phyloP scores from a whole-genome alignment of 1,139 yeast genomes.

The Debaryomyces singareniensis region DNA sequence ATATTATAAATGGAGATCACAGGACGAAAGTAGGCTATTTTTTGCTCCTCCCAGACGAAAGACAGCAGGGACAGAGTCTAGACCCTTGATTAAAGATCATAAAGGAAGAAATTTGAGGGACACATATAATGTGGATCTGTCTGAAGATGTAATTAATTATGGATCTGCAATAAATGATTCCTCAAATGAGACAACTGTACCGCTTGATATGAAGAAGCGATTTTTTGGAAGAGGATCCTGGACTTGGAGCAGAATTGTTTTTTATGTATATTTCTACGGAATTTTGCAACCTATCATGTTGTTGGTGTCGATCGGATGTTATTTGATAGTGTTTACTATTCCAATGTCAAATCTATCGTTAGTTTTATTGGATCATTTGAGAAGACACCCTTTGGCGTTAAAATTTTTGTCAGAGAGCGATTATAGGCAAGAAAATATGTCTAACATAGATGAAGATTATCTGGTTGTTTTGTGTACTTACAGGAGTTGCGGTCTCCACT shows the following conservation, averaged over 20 bases:
- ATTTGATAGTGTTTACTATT: constrained; percentile 83
- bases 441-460: constrained; percentile 25
- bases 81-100: constrained; percentile 39
- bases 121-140: constrained; percentile 27
- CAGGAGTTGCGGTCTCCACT: constrained; percentile 85
- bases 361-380: constrained; percentile 62
- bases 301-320: constrained; percentile 54
- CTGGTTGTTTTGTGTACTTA: constrained; percentile 71
- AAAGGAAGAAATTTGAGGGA: constrained; percentile 38
- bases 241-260: constrained; percentile 77
- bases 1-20: constrained; percentile 83
- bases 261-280: constrained; percentile 67
- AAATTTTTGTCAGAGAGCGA: constrained; percentile 58
- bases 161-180: constrained; percentile 2
- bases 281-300: constrained; percentile 64
- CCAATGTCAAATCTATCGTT: constrained; percentile 81
- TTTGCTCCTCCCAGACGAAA: constrained; percentile 58
- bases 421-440: constrained; percentile 19
- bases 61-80: constrained; percentile 29
- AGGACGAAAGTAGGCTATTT: constrained; percentile 64
- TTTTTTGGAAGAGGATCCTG: constrained; percentile 91
- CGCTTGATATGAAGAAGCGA: constrained; percentile 43
- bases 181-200: constrained; percentile 4
- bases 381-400: constrained; percentile 87
- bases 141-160: constrained; percentile 7